Percentiles rank a stretch among this genome's conserved stretches.
Evolutionary conservation across 352 stramenopile species (phyloP).

Genomic region (Lagenidium giganteum): DNA sequence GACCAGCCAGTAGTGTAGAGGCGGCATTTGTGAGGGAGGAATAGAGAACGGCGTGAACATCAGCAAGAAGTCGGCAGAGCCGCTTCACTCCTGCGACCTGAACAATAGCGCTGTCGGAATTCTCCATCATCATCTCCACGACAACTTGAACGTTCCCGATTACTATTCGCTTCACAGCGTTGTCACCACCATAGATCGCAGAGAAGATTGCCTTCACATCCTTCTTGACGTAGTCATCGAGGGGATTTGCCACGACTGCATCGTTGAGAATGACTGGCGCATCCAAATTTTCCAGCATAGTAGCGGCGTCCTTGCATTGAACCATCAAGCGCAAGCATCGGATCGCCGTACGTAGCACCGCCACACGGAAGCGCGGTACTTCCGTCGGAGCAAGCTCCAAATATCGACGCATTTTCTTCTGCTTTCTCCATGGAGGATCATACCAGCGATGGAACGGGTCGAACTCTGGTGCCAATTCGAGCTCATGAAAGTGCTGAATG

Average conservation of each 20-base stretch:
- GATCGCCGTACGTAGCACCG: conserved; percentile 38
- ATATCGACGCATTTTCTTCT: conserved; percentile 40
- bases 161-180: conserved; percentile 54
- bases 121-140: conserved; percentile 65
- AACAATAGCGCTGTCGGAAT: conserved; percentile 49
- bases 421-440: conserved; percentile 45
- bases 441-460: conserved; percentile 52
- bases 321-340: conserved; percentile 66
- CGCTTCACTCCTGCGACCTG: conserved; percentile 45
- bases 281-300: conserved; percentile 29
- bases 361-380: conserved; percentile 40
- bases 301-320: conserved; percentile 38
- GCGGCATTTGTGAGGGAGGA: no score
- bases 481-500: conserved; percentile 25
- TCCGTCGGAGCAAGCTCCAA: conserved; percentile 36
- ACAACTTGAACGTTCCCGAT: conserved; percentile 44
- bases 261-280: conserved; percentile 46
- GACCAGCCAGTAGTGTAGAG: conserved; percentile 18
- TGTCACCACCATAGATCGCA: conserved; percentile 57
- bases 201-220: conserved; percentile 75
- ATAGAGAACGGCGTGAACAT: no score
- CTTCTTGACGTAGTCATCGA: conserved; percentile 70
- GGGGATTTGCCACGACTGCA: conserved; percentile 43
- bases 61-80: conserved; percentile 36
- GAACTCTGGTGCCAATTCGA: conserved; percentile 42